A percentile compares a stretch with the other conserved stretches of the same genome.
Conservation (phyloP, 768 basidiomycete species). For the Tylopilus subfusipes region DNA sequence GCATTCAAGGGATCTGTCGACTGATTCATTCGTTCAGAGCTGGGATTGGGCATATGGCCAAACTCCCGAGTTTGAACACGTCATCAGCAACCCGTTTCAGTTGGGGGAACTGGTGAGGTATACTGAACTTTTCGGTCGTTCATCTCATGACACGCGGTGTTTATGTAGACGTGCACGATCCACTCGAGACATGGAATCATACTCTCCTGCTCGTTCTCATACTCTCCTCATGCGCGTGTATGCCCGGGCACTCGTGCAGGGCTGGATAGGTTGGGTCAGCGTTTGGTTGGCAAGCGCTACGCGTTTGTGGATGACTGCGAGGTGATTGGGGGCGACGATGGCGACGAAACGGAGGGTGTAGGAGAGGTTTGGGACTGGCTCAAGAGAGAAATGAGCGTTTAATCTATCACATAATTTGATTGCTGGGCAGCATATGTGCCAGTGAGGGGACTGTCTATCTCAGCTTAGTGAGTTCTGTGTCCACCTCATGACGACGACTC, state of each 20-base stretch:
- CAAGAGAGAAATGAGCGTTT: conserved; percentile 19
- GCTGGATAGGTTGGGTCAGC: conserved; percentile 19
- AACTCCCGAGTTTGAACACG: conserved; percentile 88
- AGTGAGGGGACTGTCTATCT: neutral
- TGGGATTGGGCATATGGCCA: conserved; percentile 96
- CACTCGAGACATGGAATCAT: conserved; percentile 62
- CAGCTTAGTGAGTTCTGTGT: neutral
- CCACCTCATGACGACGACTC: neutral
- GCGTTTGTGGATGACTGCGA: conserved; percentile 34
- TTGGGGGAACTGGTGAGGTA: conserved; percentile 49
- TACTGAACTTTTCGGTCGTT: neutral
- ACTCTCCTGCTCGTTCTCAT: conserved; percentile 13
- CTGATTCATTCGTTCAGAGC: conserved; percentile 44
- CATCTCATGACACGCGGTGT: neutral
- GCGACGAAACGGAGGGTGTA: neutral
- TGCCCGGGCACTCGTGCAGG: neutral
- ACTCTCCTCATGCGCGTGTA: neutral
- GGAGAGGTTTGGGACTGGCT: conserved; percentile 29
- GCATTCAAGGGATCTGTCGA: neutral
- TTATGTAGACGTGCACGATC: conserved; percentile 42
- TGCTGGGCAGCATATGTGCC: neutral
- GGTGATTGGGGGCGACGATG: neutral
- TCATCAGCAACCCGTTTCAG: conserved; percentile 38
- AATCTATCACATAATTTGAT: neutral
- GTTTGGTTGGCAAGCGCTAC: conserved; percentile 37